Percentiles rank a stretch among this genome's conserved stretches.
Conservation (phyloP, 2,329 filamentous ascomycete genomes). For the Penicillium psychrosexuale region DNA sequence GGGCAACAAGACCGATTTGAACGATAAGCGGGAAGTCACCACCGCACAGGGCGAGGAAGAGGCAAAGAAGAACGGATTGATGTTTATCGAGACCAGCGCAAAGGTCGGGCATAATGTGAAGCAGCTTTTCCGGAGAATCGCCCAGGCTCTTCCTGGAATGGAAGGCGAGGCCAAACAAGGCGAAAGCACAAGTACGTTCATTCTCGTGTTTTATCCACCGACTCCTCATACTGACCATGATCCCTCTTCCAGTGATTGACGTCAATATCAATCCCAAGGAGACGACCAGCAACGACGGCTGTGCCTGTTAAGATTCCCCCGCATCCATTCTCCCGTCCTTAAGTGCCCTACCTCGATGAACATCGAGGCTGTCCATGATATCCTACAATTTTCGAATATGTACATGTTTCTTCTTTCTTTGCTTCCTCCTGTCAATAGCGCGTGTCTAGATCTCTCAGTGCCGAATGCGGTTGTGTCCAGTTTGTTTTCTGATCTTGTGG, state of each 20-base stretch:
- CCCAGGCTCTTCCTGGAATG: conserved; percentile 96
- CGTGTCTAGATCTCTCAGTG: conserved; percentile 26
- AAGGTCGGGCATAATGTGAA: conserved; percentile 99
- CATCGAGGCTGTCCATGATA: conserved; percentile 38
- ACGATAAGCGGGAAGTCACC: conserved; percentile 96
- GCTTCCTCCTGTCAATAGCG: conserved; percentile 33
- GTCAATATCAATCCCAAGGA: conserved; percentile 75
- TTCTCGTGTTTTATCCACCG: background rate
- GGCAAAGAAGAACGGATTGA: conserved; percentile 93
- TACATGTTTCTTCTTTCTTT: conserved; percentile 35
- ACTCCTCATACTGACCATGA: conserved; percentile 24
- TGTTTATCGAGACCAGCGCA: conserved; percentile 98
- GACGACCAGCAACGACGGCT: conserved; percentile 68
- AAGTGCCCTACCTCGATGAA: conserved; percentile 23
- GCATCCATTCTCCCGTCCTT: conserved; percentile 3
- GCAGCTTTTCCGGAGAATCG: conserved; percentile 94
- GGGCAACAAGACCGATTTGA: conserved; percentile 98
- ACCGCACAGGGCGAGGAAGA: conserved; percentile 96
- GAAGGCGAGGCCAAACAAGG: conserved; percentile 80
- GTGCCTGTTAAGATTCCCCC: conserved; percentile 55
- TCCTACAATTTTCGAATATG: conserved; percentile 34
- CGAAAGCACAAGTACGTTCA: conserved; percentile 71
- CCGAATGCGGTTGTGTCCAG: conserved; percentile 15
- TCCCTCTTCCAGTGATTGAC: conserved; percentile 70
- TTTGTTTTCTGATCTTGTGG: conserved; percentile 16